Evolutionary conservation across 352 stramenopile genomes (phyloP).

Genomic region (Phytopythium chamaehyphon): DNA sequence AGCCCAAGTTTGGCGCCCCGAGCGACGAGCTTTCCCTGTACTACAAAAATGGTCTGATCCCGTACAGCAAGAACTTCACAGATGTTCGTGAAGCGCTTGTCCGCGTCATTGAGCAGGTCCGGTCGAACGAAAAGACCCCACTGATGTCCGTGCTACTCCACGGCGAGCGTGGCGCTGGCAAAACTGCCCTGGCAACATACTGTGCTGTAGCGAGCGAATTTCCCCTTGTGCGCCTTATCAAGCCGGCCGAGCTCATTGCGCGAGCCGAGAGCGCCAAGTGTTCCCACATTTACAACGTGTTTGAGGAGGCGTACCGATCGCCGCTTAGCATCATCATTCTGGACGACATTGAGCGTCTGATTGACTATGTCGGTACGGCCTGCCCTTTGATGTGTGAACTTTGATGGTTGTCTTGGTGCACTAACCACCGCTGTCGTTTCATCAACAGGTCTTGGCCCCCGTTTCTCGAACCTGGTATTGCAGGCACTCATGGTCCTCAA

Average conservation of each 20-base stretch:
- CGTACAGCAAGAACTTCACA: conserved; percentile 94
- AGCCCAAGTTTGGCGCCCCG: conserved; percentile 96
- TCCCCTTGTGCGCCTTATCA: conserved; percentile 97
- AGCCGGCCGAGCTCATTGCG: conserved; percentile 97
- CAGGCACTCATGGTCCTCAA: conserved; percentile 98
- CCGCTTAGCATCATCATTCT: conserved; percentile 98
- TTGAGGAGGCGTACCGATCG: conserved; percentile 98
- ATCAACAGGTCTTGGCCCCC: conserved; percentile 84
- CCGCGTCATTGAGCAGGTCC: conserved; percentile 94
- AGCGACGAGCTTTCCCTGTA: conserved; percentile 94
- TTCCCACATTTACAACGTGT: conserved; percentile 92
- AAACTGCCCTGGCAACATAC: conserved; percentile 97
- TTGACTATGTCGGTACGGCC: conserved; percentile 92
- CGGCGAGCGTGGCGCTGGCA: conserved; percentile 91
- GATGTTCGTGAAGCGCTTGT: conserved; percentile 90
- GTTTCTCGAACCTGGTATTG: conserved; percentile 98
- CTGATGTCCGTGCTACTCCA: conserved; percentile 98
- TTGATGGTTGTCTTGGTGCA: conserved; percentile 2
- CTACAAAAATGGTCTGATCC: conserved; percentile 95
- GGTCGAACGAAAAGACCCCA: conserved; percentile 93
- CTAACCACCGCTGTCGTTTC: conserved; percentile 1
- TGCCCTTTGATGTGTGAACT: neutral
- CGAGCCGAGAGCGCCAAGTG: conserved; percentile 93
- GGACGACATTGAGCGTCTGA: conserved; percentile 99
- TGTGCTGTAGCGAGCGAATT: conserved; percentile 95